Conservation (phyloP, 2,329 filamentous ascomycete species). For the Tolypocladium inflatum region DNA sequence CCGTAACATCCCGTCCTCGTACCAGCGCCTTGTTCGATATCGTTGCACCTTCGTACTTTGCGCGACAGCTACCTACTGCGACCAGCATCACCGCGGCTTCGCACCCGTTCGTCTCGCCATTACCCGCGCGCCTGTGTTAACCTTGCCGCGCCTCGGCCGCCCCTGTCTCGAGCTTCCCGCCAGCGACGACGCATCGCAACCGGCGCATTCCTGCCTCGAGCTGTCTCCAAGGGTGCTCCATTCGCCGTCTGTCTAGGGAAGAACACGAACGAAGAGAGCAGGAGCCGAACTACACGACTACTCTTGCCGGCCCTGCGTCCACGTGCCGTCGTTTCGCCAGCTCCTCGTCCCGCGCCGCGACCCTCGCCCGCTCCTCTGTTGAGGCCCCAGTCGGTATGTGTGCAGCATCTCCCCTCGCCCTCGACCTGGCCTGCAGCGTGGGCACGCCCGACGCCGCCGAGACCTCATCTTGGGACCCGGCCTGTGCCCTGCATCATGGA, state of each 20-base stretch:
- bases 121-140: background rate
- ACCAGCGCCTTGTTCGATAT: background rate
- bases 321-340: background rate
- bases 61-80: background rate
- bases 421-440: background rate
- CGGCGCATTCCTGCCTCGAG: background rate
- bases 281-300: background rate
- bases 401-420: background rate
- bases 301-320: background rate
- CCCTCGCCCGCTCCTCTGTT: background rate
- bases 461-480: background rate
- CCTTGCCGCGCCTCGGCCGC: background rate
- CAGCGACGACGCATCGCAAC: background rate
- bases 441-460: background rate
- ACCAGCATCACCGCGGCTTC: background rate
- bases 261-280: background rate
- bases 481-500: background rate
- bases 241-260: background rate
- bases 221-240: background rate
- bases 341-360: background rate
- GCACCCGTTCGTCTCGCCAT: background rate
- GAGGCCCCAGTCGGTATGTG: background rate
- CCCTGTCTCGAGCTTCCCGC: background rate
- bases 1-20: background rate
- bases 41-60: background rate